A percentile compares a stretch with the other conserved stretches of the same genome.
phyloP scores from a whole-genome alignment of 2,329 filamentous ascomycete genomes.

The Elsinoe perseae region DNA sequence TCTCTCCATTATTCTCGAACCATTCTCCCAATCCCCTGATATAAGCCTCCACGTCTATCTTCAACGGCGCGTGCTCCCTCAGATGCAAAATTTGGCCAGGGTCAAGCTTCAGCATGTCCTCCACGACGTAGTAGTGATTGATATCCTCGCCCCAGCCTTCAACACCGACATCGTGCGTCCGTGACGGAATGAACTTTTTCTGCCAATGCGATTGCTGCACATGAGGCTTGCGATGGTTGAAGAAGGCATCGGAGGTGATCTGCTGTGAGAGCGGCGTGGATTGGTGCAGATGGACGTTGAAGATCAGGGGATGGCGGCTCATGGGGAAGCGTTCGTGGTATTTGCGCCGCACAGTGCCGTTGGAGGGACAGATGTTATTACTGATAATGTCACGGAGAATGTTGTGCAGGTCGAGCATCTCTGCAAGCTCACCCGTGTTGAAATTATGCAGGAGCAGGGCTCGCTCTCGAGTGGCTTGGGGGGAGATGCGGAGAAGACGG shows the following conservation, averaged over 20 bases:
- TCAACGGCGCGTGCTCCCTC: constrained; percentile 48
- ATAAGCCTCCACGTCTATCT: constrained; percentile 51
- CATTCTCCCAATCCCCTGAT: constrained; percentile 48
- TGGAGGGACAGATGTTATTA: constrained; percentile 54
- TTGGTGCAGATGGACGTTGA: constrained; percentile 48
- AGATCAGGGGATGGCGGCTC: constrained; percentile 42
- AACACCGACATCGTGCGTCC: constrained; percentile 36
- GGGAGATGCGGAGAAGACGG: constrained; percentile 43
- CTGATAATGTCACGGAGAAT: constrained; percentile 51
- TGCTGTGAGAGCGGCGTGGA: constrained; percentile 29
- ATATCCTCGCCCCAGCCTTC: constrained; percentile 60
- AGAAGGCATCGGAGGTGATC: constrained; percentile 16
- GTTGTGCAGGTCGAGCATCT: constrained; percentile 51
- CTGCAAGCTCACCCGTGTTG: constrained; percentile 47
- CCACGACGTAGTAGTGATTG: constrained; percentile 55
- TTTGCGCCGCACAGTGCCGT: constrained; percentile 52
- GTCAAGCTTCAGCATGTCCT: constrained; percentile 58
- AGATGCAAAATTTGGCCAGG: constrained; percentile 53
- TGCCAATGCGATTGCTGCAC: constrained; percentile 15
- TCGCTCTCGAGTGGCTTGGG: constrained; percentile 43
- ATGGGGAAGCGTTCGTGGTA: constrained; percentile 51
- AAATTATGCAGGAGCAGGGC: constrained; percentile 53
- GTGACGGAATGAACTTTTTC: constrained; percentile 17
- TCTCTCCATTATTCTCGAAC: constrained; percentile 58
- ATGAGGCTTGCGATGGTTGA: constrained; percentile 12